Evolutionary conservation across 164 flowering plant species (phyloP), one percentile per base, ranked within the genome.

Genomic region (Echeveria elegans): DNA sequence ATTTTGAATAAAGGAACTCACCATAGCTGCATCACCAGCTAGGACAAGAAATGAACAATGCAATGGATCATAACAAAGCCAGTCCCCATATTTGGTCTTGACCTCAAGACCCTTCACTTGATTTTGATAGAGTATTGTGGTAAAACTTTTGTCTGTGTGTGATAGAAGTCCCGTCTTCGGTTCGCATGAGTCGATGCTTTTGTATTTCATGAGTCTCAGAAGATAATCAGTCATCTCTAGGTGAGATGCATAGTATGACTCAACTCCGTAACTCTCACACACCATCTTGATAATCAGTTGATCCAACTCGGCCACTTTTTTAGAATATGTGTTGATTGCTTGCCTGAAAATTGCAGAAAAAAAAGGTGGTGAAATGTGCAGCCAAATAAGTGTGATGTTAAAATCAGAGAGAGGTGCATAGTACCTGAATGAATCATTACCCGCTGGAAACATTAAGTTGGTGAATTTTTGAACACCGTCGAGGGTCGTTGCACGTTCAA

Each of bases 141-240:
- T 73, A 73, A 83, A 83, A 63, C 77, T 78, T 77, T 83, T 83
- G 76, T 83, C 87, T 0, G 82, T 80, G 37, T 81, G 87, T 16
- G 78, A 58, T 0, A 70, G 68, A 47, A 80, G 73, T 4, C 71
- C 81, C 5, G 74, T 56, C 28, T 72, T 73, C 15, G 67, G 63
- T 66, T 78, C 83, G 11, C 61, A 37, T 8, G 0, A 50, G 11
- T 48, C 11, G 11, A 80, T 76, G 24, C 48, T 63, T 64, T 70
- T 73, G 32, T 80, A 73, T 28, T 71, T 80, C 80, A 79, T 38
- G 34, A 78, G 29, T 34, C 83, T 72, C 18, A 79, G 74, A 36
- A 81, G 76, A 59, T 81, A 81, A 19, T 66, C 69, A 5, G 61
- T 72, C 2, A 78, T 72, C 9, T 24, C 76, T 4, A 37, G 3